phyloP scores from a whole-genome alignment of 805 yeast species.

The Wickerhamiella hasegawae region DNA sequence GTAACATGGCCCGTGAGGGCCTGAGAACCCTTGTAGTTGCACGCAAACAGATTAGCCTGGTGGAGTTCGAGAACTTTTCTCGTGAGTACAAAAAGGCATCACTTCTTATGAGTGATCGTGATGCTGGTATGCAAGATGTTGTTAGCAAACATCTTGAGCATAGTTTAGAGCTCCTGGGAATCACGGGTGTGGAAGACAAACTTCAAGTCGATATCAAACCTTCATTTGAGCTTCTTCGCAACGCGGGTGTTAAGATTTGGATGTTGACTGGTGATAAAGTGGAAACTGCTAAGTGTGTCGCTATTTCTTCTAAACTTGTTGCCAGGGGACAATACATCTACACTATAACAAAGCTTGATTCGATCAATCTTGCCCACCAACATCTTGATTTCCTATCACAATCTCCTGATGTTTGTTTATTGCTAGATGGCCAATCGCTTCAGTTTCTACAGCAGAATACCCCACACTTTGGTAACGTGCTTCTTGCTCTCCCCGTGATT shows the following conservation, averaged over 20 bases:
- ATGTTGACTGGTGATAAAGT: conserved; percentile 99
- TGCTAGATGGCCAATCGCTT: conserved; percentile 89
- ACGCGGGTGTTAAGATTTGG: conserved; percentile 97
- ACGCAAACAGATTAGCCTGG: conserved; percentile 47
- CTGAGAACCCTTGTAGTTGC: conserved; percentile 87
- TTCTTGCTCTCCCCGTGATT: conserved; percentile 75
- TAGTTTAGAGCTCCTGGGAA: conserved; percentile 71
- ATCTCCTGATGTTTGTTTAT: conserved; percentile 52
- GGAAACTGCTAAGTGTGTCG: conserved; percentile 95
- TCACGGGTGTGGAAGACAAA: conserved; percentile 96
- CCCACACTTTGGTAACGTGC: conserved; percentile 56
- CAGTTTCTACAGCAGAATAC: conserved; percentile 47
- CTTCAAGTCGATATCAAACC: conserved; percentile 83
- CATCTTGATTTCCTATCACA: conserved; percentile 57
- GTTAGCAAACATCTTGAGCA: conserved; percentile 58
- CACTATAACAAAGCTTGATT: conserved; percentile 50
- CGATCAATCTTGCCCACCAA: conserved; percentile 51
- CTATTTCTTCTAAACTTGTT: conserved; percentile 86
- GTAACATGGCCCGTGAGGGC: conserved; percentile 97
- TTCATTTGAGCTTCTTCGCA: conserved; percentile 78
- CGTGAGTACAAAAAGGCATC: conserved; percentile 56
- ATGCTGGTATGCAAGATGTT: conserved; percentile 50
- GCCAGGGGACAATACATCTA: conserved; percentile 90
- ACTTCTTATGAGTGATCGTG: conserved; percentile 66
- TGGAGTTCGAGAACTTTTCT: conserved; percentile 45